These are phyloP conservation scores for Pseudopithomyces chartarum DNA, from an alignment of 2,329 filamentous ascomycete genomes.

Conservation along the genomic window DNA sequence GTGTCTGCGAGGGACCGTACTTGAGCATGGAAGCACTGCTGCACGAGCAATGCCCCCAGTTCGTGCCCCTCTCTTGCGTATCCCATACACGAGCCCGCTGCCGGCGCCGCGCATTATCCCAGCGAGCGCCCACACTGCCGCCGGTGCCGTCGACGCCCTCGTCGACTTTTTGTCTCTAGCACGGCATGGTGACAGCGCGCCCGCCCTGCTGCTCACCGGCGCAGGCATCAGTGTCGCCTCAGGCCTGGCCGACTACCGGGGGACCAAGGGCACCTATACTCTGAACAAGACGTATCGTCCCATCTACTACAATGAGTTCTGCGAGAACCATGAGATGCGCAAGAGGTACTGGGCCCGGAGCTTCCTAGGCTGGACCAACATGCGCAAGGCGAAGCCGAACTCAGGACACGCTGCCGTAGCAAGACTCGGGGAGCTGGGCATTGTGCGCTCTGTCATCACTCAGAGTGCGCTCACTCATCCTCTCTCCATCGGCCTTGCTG, in stretches of 20 bases:
- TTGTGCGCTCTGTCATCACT: constrained; percentile 79
- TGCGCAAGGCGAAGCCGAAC: constrained; percentile 81
- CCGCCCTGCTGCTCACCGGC: constrained; percentile 72
- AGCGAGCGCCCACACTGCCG: constrained; percentile 67
- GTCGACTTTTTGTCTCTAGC: constrained; percentile 70
- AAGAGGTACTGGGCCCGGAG: constrained; percentile 96
- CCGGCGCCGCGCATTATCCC: constrained; percentile 78
- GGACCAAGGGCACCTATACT: constrained; percentile 87
- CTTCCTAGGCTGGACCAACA: constrained; percentile 87
- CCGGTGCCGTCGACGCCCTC: constrained; percentile 78
- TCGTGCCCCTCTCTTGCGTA: constrained; percentile 70
- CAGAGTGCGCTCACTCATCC: constrained; percentile 62
- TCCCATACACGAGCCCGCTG: constrained; percentile 86
- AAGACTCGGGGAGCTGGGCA: constrained; percentile 71
- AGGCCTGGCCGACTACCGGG: constrained; percentile 90
- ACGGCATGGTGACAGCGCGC: constrained; percentile 19
- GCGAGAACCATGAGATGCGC: constrained; percentile 77
- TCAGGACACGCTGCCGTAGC: constrained; percentile 76
- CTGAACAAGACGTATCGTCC: constrained; percentile 89
- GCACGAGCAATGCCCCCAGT: constrained; percentile 13
- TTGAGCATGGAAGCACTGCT: not conserved
- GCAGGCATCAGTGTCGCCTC: constrained; percentile 94
- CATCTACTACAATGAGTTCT: constrained; percentile 92
- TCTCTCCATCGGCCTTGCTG: not conserved
- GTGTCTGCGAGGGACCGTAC: not conserved